Evolutionary conservation across 2,329 filamentous ascomycete species (phyloP).

Genomic region (Neurospora sp.): DNA sequence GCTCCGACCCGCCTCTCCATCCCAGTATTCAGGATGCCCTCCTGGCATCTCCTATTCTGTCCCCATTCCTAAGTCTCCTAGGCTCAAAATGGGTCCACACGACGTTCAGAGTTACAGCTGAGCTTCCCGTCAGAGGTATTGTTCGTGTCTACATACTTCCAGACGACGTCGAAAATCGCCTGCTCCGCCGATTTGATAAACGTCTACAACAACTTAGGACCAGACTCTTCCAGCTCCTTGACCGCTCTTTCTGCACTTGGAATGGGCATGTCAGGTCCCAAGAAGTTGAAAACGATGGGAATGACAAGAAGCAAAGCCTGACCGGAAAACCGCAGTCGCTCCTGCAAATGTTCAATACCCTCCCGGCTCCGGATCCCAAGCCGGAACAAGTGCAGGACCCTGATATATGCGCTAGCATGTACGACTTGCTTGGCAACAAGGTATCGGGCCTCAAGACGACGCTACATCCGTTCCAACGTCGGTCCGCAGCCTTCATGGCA

Average conservation of each 20-base stretch:
- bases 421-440: slow-evolving; percentile 42
- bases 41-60: slow-evolving; percentile 7
- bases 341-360: slow-evolving; percentile 62
- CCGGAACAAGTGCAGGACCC: slow-evolving; percentile 36
- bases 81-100: slow-evolving; percentile 33
- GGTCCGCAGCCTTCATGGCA: slow-evolving; percentile 75
- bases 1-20: not conserved
- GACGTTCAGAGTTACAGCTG: slow-evolving; percentile 23
- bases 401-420: slow-evolving; percentile 43
- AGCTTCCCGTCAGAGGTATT: slow-evolving; percentile 17
- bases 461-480: slow-evolving; percentile 70
- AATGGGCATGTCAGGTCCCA: slow-evolving; percentile 33
- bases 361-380: slow-evolving; percentile 58
- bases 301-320: slow-evolving; percentile 24
- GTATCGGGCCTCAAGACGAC: slow-evolving; percentile 51
- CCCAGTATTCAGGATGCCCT: slow-evolving; percentile 11
- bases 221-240: slow-evolving; percentile 40
- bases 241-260: slow-evolving; percentile 50
- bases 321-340: slow-evolving; percentile 35
- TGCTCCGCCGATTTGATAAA: slow-evolving; percentile 38
- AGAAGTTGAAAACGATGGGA: slow-evolving; percentile 25
- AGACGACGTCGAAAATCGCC: slow-evolving; percentile 49
- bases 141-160: slow-evolving; percentile 54
- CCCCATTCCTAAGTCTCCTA: slow-evolving; percentile 22
- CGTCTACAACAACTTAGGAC: slow-evolving; percentile 36